phyloP scores from a whole-genome alignment of 148 eudicot species.

The Rhododendron williamsianum region DNA sequence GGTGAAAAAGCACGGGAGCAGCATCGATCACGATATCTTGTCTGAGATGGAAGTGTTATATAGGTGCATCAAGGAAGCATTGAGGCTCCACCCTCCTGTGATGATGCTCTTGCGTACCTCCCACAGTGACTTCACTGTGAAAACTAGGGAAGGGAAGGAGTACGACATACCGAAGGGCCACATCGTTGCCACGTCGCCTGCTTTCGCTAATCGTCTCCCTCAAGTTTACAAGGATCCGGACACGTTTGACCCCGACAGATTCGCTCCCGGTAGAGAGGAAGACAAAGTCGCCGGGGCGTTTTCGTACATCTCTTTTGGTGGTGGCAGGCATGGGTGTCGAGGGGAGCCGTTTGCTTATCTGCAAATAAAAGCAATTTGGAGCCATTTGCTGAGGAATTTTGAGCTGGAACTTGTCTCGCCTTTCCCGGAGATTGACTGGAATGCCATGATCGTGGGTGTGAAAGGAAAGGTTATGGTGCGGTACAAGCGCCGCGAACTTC shows the following conservation, averaged over 20 bases:
- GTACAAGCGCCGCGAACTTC: slow-evolving; percentile 30
- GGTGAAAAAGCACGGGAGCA: slow-evolving; percentile 57
- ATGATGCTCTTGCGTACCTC: slow-evolving; percentile 80
- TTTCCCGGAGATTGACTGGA: too few species aligned
- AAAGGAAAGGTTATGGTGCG: slow-evolving; percentile 72
- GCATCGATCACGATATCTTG: slow-evolving; percentile 65
- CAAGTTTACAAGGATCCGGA: slow-evolving; percentile 73
- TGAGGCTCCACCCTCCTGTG: slow-evolving; percentile 87
- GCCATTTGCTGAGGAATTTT: slow-evolving; percentile 82
- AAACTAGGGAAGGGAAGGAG: slow-evolving; percentile 72
- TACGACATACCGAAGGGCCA: slow-evolving; percentile 93
- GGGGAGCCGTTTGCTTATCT: slow-evolving; percentile 94
- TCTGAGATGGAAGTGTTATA: slow-evolving; percentile 85
- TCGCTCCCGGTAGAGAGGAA: slow-evolving; percentile 77
- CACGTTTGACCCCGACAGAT: slow-evolving; percentile 77
- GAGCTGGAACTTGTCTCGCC: slow-evolving; percentile 59
- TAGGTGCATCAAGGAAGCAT: slow-evolving; percentile 84
- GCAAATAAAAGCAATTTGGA: slow-evolving; percentile 95
- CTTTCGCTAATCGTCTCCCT: slow-evolving; percentile 85
- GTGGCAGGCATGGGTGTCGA: slow-evolving; percentile 47
- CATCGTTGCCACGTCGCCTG: slow-evolving; percentile 91
- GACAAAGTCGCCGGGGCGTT: slow-evolving; percentile 86
- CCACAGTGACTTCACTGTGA: slow-evolving; percentile 75
- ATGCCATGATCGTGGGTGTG: slow-evolving; percentile 37
- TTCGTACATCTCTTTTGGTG: slow-evolving; percentile 84